These are phyloP conservation scores for Carpinus fangiana DNA, from an alignment of 306 rosid genomes.

Conservation along the genomic window DNA sequence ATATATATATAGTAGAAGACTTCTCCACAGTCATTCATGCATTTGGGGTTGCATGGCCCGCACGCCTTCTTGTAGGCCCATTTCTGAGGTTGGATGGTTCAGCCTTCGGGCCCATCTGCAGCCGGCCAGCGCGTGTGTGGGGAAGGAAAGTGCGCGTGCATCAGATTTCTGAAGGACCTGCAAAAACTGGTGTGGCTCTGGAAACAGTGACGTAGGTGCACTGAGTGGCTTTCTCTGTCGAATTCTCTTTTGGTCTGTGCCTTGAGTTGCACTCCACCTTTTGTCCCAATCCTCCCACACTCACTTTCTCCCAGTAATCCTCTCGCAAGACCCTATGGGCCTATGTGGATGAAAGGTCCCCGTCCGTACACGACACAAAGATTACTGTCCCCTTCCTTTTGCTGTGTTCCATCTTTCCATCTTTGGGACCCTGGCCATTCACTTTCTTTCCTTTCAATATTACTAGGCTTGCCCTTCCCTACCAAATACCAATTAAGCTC, in stretches of 20 bases:
- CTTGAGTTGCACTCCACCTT: slow-evolving; percentile 37
- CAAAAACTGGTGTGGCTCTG: not conserved
- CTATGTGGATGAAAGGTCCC: slow-evolving; percentile 8
- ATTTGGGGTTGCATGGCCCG: no score
- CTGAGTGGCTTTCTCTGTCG: slow-evolving; percentile 26
- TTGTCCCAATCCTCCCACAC: slow-evolving; percentile 10
- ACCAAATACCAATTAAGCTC: not conserved
- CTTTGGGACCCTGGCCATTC: not conserved
- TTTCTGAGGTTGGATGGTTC: not conserved
- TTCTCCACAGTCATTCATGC: not conserved
- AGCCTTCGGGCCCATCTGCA: not conserved
- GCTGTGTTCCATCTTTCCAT: not conserved
- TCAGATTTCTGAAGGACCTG: not conserved
- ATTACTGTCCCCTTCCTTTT: not conserved
- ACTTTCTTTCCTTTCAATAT: not conserved
- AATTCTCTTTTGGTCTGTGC: slow-evolving; percentile 36
- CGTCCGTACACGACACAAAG: slow-evolving; percentile 18
- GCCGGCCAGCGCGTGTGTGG: not conserved
- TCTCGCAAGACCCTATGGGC: not conserved
- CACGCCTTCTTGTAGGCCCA: not conserved
- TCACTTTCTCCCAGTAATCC: not conserved
- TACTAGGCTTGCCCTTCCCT: not conserved
- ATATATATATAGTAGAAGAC: not conserved
- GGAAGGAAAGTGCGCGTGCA: not conserved
- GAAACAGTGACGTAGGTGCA: slow-evolving; percentile 20